Conservation (phyloP, 805 yeast genomes). For the Debaryomyces prosopidis region DNA sequence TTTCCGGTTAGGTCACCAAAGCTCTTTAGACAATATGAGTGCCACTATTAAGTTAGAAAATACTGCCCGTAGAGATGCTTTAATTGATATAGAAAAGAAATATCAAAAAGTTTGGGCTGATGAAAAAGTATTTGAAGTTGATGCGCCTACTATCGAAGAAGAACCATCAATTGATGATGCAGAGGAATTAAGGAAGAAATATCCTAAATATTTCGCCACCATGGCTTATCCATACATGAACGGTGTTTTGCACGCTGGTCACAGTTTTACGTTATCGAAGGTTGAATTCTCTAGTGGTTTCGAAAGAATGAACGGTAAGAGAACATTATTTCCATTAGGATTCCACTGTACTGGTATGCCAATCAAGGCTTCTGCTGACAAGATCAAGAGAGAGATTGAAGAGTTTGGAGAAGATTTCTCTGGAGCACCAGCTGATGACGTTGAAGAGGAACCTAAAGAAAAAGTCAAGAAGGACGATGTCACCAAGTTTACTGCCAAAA, state of each 20-base stretch:
- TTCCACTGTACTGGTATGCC: conserved; percentile 99
- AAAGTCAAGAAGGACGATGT: conserved; percentile 59
- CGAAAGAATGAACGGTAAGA: conserved; percentile 91
- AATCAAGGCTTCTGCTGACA: conserved; percentile 92
- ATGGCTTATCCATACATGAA: conserved; percentile 99
- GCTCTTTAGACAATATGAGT: conserved; percentile 29
- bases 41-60: conserved; percentile 47
- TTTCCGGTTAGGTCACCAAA: neutral
- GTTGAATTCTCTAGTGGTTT: conserved; percentile 90
- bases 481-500: conserved; percentile 88
- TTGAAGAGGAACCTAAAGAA: conserved; percentile 36
- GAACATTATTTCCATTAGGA: conserved; percentile 92
- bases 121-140: conserved; percentile 79
- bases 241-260: conserved; percentile 98
- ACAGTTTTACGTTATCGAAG: conserved; percentile 90
- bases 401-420: conserved; percentile 80
- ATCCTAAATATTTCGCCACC: conserved; percentile 86
- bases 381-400: conserved; percentile 89
- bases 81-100: conserved; percentile 83
- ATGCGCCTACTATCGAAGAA: conserved; percentile 82
- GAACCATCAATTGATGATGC: conserved; percentile 36
- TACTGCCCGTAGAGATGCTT: conserved; percentile 93
- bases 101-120: conserved; percentile 88
- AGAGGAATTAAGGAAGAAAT: conserved; percentile 71
- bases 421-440: conserved; percentile 64